phyloP scores from a whole-genome alignment of 805 yeast species.

The Phaffomyces antillensis region DNA sequence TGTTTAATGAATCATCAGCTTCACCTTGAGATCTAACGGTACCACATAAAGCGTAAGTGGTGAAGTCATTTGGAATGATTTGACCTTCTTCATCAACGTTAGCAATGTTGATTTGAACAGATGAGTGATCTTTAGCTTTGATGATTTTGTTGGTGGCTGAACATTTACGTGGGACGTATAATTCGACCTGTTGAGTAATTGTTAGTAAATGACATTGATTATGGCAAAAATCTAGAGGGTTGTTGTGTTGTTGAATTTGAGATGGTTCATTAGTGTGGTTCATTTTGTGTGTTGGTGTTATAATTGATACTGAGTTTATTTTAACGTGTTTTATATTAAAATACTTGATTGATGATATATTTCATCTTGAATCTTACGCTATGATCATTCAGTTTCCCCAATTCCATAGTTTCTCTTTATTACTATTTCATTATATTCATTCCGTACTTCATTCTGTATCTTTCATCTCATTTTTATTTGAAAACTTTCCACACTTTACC shows the following conservation, averaged over 20 bases:
- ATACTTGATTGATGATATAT: too few species aligned
- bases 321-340: too few species aligned
- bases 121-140: conserved; percentile 99
- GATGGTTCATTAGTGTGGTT: background rate
- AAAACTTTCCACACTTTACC: too few species aligned
- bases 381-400: too few species aligned
- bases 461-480: too few species aligned
- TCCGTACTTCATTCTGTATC: too few species aligned
- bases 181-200: conserved; percentile 63
- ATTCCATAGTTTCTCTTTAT: too few species aligned
- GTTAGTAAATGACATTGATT: conserved; percentile 12
- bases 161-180: conserved; percentile 99
- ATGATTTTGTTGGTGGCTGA: conserved; percentile 99
- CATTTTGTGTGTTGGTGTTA: background rate
- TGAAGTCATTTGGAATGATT: conserved; percentile 82
- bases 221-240: background rate
- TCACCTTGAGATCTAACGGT: conserved; percentile 99
- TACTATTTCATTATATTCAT: too few species aligned
- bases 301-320: too few species aligned
- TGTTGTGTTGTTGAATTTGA: too few species aligned
- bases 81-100: conserved; percentile 96
- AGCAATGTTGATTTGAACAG: conserved; percentile 98
- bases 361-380: too few species aligned
- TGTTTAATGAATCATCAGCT: conserved; percentile 98
- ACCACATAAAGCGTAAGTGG: conserved; percentile 96